Evolutionary conservation across 2,329 filamentous ascomycete genomes (phyloP).

Genomic region (Plectosphaerella cucumerina): DNA sequence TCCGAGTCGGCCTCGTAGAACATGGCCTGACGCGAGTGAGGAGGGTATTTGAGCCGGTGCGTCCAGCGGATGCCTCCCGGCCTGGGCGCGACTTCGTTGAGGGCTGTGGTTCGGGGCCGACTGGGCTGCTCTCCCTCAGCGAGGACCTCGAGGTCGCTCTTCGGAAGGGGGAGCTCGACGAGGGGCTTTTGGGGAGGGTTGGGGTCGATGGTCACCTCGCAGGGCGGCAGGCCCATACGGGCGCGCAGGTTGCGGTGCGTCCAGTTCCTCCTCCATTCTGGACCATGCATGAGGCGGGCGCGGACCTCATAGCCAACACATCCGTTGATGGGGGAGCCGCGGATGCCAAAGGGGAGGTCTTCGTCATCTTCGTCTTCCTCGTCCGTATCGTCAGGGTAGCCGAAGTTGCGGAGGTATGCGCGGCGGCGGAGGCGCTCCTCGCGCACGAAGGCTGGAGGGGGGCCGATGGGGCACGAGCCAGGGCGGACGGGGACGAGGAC

Average conservation of each 20-base stretch:
- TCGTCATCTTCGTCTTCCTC: background rate
- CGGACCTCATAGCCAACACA: background rate
- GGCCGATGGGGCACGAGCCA: constrained; percentile 9
- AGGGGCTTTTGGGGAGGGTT: too few species aligned
- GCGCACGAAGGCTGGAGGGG: background rate
- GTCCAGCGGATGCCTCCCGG: too few species aligned
- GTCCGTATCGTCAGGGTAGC: background rate
- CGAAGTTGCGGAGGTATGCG: background rate
- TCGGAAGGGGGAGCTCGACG: too few species aligned
- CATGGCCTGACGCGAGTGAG: too few species aligned
- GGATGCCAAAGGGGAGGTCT: background rate
- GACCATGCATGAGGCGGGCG: background rate
- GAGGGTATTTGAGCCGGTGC: too few species aligned
- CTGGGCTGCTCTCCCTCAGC: too few species aligned
- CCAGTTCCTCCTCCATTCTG: background rate
- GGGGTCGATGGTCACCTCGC: too few species aligned
- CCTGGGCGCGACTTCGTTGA: too few species aligned
- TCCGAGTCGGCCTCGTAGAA: too few species aligned
- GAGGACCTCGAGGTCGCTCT: too few species aligned
- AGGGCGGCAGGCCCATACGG: background rate
- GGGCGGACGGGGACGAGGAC: constrained; percentile 7
- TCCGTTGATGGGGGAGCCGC: background rate
- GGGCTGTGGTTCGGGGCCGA: too few species aligned
- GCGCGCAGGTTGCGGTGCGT: background rate
- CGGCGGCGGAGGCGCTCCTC: background rate